phyloP scores from a whole-genome alignment of 164 flowering plant species.

The Buxus sempervirens region DNA sequence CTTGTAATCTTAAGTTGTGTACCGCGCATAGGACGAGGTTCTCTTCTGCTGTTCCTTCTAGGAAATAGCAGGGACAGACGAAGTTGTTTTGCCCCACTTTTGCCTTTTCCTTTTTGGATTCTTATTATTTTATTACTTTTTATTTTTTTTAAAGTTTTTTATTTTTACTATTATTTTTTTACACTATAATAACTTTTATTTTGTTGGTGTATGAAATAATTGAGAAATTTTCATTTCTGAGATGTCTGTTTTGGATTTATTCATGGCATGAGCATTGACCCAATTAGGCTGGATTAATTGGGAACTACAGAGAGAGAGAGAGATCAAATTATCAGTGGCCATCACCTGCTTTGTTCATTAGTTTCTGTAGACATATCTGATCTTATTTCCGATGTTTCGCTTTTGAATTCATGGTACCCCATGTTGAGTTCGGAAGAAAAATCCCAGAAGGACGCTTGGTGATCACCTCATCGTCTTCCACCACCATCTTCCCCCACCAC shows the following conservation, averaged over 20 bases:
- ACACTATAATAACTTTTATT: constrained; percentile 2
- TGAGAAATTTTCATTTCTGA: constrained; percentile 31
- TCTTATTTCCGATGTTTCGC: constrained; percentile 20
- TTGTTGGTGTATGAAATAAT: constrained; percentile 31
- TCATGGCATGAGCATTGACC: constrained; percentile 40
- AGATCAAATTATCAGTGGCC: no score
- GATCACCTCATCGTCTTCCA: constrained; percentile 5
- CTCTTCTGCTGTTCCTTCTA: constrained; percentile 9
- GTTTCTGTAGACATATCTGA: constrained; percentile 6
- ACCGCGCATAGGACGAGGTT: constrained; percentile 20
- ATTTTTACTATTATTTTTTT: background rate
- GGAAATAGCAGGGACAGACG: constrained; percentile 3
- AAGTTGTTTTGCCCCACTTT: background rate
- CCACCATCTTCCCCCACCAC: constrained; percentile 10
- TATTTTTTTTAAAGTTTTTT: background rate
- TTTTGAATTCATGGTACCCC: constrained; percentile 29
- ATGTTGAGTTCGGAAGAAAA: constrained; percentile 20
- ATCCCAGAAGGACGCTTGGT: background rate
- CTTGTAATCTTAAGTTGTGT: constrained; percentile 25
- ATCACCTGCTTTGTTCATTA: background rate
- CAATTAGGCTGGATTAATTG: constrained; percentile 10
- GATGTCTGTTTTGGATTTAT: constrained; percentile 42
- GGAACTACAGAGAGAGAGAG: no score
- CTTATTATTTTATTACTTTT: background rate
- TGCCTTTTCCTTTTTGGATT: no score